Conservation (phyloP, 2,329 filamentous ascomycete species). For the Trichoderma sp. region DNA sequence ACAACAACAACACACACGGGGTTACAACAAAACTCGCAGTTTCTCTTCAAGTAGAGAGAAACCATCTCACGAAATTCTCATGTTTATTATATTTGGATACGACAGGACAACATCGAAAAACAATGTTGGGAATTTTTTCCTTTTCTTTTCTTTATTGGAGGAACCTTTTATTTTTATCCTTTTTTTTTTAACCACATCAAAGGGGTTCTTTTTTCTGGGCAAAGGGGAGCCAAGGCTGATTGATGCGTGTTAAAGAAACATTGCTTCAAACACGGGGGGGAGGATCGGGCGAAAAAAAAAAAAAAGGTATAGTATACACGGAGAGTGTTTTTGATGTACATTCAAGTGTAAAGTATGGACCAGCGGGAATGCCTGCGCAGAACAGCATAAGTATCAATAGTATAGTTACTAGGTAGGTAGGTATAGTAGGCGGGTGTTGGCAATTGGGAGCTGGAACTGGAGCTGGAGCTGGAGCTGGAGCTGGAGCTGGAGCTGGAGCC, state of each 20-base stretch:
- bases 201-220: not conserved
- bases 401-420: too few species aligned
- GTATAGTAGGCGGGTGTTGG: not conserved
- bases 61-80: not conserved
- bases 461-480: too few species aligned
- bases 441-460: not conserved
- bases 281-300: not conserved
- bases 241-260: not conserved
- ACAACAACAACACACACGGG: not conserved
- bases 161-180: not conserved
- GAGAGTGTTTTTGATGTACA: not conserved
- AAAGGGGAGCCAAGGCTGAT: not conserved
- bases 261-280: not conserved
- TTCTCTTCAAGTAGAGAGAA: not conserved
- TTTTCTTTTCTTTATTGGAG: not conserved
- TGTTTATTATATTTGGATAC: not conserved
- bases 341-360: not conserved
- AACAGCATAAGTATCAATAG: not conserved
- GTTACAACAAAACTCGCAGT: not conserved
- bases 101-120: slow-evolving; percentile 7
- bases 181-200: not conserved
- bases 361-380: not conserved
- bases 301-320: too few species aligned
- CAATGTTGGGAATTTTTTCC: not conserved
- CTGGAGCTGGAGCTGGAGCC: too few species aligned